Conservation (phyloP, 345 rosid species). For the Gossypium rotundifolium region DNA sequence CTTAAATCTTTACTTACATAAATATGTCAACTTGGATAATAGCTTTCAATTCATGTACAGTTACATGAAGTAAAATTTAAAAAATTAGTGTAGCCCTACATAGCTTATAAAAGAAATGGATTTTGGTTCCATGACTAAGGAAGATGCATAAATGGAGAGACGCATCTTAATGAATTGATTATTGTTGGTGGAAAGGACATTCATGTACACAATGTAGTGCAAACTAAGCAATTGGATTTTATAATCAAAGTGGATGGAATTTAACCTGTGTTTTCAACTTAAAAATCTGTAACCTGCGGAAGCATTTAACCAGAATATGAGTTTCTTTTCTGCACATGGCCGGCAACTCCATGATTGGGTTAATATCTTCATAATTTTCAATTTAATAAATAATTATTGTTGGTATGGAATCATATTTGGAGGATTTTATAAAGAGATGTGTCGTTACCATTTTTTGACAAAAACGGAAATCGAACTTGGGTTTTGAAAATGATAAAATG, state of each 20-base stretch:
- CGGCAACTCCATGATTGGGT: conserved; percentile 6
- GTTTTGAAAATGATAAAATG: no score
- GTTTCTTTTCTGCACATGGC: conserved; percentile 7
- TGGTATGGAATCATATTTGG: no score
- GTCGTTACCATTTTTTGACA: no score
- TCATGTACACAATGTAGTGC: not conserved
- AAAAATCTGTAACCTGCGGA: not conserved
- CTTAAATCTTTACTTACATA: conserved; percentile 9
- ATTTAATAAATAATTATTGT: no score
- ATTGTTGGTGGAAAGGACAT: not conserved
- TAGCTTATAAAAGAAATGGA: not conserved
- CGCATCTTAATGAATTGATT: not conserved
- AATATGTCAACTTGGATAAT: conserved; percentile 6
- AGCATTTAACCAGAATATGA: not conserved
- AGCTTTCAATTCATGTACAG: not conserved
- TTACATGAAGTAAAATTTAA: no score
- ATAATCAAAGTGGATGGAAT: not conserved
- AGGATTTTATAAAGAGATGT: no score
- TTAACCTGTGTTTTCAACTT: not conserved
- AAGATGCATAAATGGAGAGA: not conserved
- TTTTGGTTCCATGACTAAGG: not conserved
- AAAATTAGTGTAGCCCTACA: no score
- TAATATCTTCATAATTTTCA: not conserved
- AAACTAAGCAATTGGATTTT: not conserved
- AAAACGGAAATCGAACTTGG: no score